These are phyloP conservation scores for Phytophthora litchii DNA, from an alignment of 352 stramenopile genomes.

Conservation along the genomic window DNA sequence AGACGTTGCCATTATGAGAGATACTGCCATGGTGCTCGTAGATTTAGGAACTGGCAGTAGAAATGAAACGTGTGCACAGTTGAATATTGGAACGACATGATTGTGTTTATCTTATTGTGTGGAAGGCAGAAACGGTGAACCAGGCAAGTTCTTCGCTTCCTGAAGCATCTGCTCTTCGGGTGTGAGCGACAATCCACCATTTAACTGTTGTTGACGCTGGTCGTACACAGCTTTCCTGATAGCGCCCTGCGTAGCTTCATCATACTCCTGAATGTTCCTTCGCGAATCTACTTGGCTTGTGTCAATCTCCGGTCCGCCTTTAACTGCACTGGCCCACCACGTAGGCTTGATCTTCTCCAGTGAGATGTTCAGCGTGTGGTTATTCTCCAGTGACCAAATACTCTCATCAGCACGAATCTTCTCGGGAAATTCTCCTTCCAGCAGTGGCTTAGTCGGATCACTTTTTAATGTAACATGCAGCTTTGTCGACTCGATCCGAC, in stretches of 20 bases:
- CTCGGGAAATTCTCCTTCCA: constrained; percentile 91
- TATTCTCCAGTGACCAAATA: constrained; percentile 95
- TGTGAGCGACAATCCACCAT: constrained; percentile 91
- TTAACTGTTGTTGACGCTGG: constrained; percentile 91
- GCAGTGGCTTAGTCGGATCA: constrained; percentile 28
- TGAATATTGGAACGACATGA: constrained; percentile 2
- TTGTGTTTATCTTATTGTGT: constrained; percentile 6
- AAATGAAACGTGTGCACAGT: constrained; percentile 18
- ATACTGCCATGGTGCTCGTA: constrained; percentile 8
- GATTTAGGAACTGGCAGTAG: constrained; percentile 12
- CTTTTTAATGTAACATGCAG: constrained; percentile 87
- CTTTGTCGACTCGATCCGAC: constrained; percentile 86
- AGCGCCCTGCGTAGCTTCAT: constrained; percentile 96
- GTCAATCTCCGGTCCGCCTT: constrained; percentile 96
- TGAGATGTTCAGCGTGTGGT: constrained; percentile 79
- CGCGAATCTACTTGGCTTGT: constrained; percentile 97
- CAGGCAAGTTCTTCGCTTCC: constrained; percentile 86
- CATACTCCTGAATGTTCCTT: constrained; percentile 96
- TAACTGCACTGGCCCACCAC: constrained; percentile 97
- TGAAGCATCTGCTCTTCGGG: constrained; percentile 93
- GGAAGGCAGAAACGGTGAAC: constrained; percentile 41
- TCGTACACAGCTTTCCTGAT: constrained; percentile 99
- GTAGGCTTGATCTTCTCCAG: constrained; percentile 97
- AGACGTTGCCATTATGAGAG: constrained; percentile 16
- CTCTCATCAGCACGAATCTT: constrained; percentile 97